Evolutionary conservation across 2,329 filamentous ascomycete genomes (phyloP), one percentile per base, ranked within the genome.

Genomic region (Didymella pinodella): DNA sequence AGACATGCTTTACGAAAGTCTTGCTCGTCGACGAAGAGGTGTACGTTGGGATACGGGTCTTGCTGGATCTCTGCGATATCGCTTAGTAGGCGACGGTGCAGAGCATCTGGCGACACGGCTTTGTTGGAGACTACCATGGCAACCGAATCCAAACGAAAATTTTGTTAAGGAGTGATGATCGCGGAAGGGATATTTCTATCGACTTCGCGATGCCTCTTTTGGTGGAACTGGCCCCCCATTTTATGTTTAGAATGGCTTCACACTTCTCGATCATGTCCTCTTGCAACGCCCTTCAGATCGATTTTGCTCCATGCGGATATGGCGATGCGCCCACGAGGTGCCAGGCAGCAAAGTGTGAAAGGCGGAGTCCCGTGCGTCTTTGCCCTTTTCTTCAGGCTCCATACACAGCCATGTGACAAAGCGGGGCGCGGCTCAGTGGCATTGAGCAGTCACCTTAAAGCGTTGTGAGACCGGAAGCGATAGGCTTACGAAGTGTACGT

Each of bases 21-120:
- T 1, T 72, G 60, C 25, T 80, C 78, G n/a, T 69, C 40, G 1
- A 78, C 61, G 59, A 79, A 71, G 1, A 83, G 65, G n/a, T 61
- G 54, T 56, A 84, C 79, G 44, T 81, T 81, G 2, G 81, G 81
- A 60, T 83, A 84, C 0, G 82, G 82, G 41, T 79, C 68, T 25
- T 72, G 68, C 44, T 80, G 72, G 16, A 84, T 69, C 63, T 84
- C 82, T 11, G 76, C 74, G 29, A 84, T 79, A 52, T 84, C 82
- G 25, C 71, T 71, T 14, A 84, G 65, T 6, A 72, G 67, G 1
- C 68, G 44, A 14, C 44, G 45, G 5, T 54, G 55, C 38, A 53
- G 10, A 31, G 45, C 44, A 28, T 7, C 45, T 11, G 45, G 44
- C 2, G 45, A 36, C 7, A 49, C 40, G 7, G 38, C 38, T 53